Percentiles rank a stretch among this genome's conserved stretches.
Conservation (phyloP, 2,329 filamentous ascomycete genomes). For the Fusarium secorum region DNA sequence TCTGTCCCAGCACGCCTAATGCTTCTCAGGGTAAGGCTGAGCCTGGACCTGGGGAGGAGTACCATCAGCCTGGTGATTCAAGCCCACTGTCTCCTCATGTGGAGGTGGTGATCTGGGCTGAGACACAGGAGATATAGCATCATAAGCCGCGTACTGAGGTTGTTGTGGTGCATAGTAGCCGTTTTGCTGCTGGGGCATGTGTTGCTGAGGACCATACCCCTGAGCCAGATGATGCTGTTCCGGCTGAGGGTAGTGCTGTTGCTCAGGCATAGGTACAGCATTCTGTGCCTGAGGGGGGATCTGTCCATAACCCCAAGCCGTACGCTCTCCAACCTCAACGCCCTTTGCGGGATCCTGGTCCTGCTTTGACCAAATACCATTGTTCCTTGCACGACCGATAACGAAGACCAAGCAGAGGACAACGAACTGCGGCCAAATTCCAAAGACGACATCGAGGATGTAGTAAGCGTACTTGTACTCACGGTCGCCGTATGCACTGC, state of each 20-base stretch:
- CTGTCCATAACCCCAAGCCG: slow-evolving; percentile 34
- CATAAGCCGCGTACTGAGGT: neutral
- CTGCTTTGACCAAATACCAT: slow-evolving; percentile 42
- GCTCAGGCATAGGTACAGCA: slow-evolving; percentile 1
- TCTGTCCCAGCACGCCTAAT: neutral
- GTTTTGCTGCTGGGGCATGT: neutral
- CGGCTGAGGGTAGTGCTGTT: neutral
- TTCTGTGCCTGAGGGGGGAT: neutral
- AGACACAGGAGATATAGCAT: neutral
- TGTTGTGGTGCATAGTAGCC: neutral
- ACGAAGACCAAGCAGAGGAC: slow-evolving; percentile 40
- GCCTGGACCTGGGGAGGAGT: slow-evolving; percentile 23
- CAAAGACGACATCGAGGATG: slow-evolving; percentile 39
- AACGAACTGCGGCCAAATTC: slow-evolving; percentile 38
- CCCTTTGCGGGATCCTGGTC: slow-evolving; percentile 24
- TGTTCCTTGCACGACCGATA: slow-evolving; percentile 38
- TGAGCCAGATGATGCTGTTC: neutral
- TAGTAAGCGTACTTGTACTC: slow-evolving; percentile 5
- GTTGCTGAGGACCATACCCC: neutral
- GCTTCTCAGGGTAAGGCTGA: slow-evolving; percentile 40
- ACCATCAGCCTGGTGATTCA: slow-evolving; percentile 47
- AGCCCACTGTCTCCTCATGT: slow-evolving; percentile 43
- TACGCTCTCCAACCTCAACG: slow-evolving; percentile 11
- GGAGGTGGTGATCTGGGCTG: slow-evolving; percentile 33
- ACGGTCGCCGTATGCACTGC: neutral